Evolutionary conservation across 331 rosid genomes (phyloP), one percentile per base, ranked within the genome.

Genomic region (Acacia concinna): DNA sequence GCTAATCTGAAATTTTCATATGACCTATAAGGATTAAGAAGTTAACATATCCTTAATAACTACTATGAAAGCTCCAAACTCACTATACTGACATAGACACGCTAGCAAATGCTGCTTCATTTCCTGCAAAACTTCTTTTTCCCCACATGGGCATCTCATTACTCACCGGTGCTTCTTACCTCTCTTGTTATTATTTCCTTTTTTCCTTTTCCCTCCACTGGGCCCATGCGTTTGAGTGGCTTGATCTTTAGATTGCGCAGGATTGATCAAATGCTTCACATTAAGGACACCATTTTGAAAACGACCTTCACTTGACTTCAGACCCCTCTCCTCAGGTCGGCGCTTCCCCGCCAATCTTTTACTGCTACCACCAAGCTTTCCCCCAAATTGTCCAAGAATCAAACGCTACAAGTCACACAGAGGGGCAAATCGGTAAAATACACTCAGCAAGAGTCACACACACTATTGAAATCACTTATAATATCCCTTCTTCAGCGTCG

Each of bases 261-360:
- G 81, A 34, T 49, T 86, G 71, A 94, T 81, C 82, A 94, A 56
- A 88, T 88, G 94, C 83, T 88, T 87, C 78, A 94, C 98, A 75
- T 90, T 84, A 21, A 94, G 94, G 57, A 87, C 84, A 23, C 98
- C 98, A 37, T 94, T 90, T 84, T 63, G 92, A 82, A 94, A 92
- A 40, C 78, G 81, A 75, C 97, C 97, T 90, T 92, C 96, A 51
- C 85, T 84, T 30, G 88, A 47, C 81, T 79, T 90, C 71, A 94
- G 74, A 78, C 86, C 91, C 71, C 86, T 83, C 62, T 90, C 84
- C 84, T 86, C 91, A 3, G 90, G 86, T 84, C 87, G 88, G 70
- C 84, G 89, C 78, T 81, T 94, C 79, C 83, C 88, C 17, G 10
- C 75, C 3, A 86, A 56, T 80, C 74, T 89, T 78, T 87, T 89